Base-by-base conservation (phyloP, 345 rosid species). In the Syzygium aqueum region DNA sequence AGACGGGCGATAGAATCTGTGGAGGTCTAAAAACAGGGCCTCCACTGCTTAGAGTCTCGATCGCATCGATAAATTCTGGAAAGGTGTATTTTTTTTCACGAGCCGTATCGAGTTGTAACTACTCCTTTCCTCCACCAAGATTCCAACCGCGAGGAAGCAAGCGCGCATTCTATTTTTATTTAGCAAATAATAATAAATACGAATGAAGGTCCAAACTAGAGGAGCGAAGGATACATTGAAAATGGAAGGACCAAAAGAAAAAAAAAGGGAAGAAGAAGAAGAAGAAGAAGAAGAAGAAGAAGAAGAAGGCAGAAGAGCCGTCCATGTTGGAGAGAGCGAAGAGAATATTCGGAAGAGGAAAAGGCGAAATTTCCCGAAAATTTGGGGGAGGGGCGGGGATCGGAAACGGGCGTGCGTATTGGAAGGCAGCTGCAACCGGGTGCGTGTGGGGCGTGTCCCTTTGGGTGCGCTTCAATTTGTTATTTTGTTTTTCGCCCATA, bases 11-110 rank as follows among this genome's bases (percentile, higher is more conserved):
- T 7, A 9, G 10, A 67, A 33, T 73, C 49, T 19, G 9, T 19
- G 25, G 1, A 73, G 8, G 7, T 37, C 4, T 21, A 10, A 22
- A 73, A 40, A 9, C 0, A 8, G 0, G 2, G 4, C 13, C 7
- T 17, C 25, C 1, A 33, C 1, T 0, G 0, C 5, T 10, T 9
- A 2, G 9, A 73, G 22, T 73, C 28, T 10, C 4, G 6, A 33
- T 19, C 0, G 8, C 13, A 73, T 37, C 7, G 1, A 1, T 5
- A 6, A 43, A 43, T 43, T 43, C 46, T 43, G 46, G 46, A 43
- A 43, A 43, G 1, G 6, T 7, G 4, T 43, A 43, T 43, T 43
- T 43, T 43, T 43, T 43, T 43, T 43, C 7, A 43, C 6, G 46
- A 43, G 46, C 46, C 6, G 1, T 17, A 67, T 67, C 25, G 15